phyloP scores from a whole-genome alignment of 2,329 filamentous ascomycete genomes.

The Trichoderma sp. region DNA sequence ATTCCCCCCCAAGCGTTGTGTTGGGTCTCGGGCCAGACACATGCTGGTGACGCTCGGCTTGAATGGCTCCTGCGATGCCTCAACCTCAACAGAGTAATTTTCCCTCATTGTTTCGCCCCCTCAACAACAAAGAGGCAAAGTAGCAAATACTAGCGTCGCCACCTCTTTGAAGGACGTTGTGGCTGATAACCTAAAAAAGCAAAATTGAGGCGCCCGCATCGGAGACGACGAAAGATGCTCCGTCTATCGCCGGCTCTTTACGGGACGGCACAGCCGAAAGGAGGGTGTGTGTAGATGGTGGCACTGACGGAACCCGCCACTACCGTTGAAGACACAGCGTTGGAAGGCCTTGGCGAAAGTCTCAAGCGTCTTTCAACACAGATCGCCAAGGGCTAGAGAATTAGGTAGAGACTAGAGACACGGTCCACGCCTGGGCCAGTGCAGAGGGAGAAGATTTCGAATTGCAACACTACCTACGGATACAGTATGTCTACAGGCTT shows the following conservation, averaged over 20 bases:
- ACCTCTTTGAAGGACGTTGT: neutral
- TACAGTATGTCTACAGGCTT: neutral
- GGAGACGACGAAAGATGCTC: slow-evolving; percentile 8
- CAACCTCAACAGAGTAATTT: neutral
- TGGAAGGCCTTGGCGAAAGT: neutral
- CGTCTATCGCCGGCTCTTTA: slow-evolving; percentile 10
- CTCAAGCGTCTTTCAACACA: neutral
- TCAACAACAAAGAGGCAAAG: neutral
- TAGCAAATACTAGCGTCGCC: neutral
- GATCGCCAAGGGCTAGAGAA: neutral
- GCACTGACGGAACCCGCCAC: slow-evolving; percentile 14
- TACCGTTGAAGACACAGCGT: slow-evolving; percentile 11
- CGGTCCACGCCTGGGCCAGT: neutral
- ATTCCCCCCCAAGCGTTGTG: neutral
- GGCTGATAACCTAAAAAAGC: neutral
- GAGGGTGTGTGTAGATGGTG: neutral
- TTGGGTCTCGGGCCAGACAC: neutral
- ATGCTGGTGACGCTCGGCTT: neutral
- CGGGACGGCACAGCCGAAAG: slow-evolving; percentile 6
- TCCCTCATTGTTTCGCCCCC: neutral
- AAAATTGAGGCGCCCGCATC: slow-evolving; percentile 5
- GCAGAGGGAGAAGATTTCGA: neutral
- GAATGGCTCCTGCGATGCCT: neutral
- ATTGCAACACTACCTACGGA: too few relatives aligned
- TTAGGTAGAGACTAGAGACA: too few relatives aligned